Conservation (phyloP, 306 rosid species). For the Sophora flavescens region DNA sequence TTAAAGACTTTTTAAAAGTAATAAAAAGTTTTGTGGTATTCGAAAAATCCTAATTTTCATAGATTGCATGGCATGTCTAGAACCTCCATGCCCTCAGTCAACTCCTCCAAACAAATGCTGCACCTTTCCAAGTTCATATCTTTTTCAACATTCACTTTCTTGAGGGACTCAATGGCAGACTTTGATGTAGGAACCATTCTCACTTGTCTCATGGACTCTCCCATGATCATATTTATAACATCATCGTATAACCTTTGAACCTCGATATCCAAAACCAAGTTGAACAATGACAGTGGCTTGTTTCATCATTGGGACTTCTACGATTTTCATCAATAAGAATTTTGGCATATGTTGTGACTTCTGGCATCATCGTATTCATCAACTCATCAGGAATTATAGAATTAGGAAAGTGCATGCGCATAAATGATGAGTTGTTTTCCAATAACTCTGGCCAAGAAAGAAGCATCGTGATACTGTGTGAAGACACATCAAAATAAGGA, state of each 20-base stretch:
- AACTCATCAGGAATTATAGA: background rate
- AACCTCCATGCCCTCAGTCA: too few species aligned
- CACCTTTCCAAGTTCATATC: background rate
- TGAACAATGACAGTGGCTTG: background rate
- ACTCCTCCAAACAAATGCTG: constrained; percentile 13
- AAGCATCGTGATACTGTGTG: too few species aligned
- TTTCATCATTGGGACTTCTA: too few species aligned
- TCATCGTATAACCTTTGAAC: too few species aligned
- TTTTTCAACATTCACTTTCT: constrained; percentile 18
- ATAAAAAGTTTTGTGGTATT: too few species aligned
- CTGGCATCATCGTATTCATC: background rate
- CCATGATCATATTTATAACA: too few species aligned
- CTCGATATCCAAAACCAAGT: constrained; percentile 18
- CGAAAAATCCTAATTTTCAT: too few species aligned
- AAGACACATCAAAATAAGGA: background rate
- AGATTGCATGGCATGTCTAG: background rate
- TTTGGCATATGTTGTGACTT: background rate
- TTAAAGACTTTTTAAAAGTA: too few species aligned
- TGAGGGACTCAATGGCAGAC: constrained; percentile 29
- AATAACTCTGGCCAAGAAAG: background rate
- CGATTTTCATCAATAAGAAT: too few species aligned
- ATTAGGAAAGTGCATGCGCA: constrained; percentile 1
- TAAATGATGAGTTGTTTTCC: background rate
- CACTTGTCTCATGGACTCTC: too few species aligned
- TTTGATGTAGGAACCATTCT: too few species aligned